A percentile compares a stretch with the other conserved stretches of the same genome.
Conservation (phyloP, 352 stramenopile genomes). For the Phytopythium kandeliae region DNA sequence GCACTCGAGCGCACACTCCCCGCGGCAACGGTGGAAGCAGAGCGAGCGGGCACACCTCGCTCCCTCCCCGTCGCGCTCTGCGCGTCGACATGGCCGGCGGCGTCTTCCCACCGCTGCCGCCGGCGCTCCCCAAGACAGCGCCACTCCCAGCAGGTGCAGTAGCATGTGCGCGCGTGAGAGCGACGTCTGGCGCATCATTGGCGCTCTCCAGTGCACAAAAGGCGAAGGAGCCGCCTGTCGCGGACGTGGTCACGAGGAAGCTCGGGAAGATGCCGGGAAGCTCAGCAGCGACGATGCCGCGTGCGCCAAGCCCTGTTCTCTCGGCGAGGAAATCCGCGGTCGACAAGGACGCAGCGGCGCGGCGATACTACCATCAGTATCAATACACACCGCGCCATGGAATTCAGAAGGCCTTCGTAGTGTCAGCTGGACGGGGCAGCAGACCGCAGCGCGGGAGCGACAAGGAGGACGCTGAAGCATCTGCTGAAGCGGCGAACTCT, state of each 20-base stretch:
- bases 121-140: constrained; percentile 1
- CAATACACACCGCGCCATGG: constrained; percentile 9
- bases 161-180: background rate
- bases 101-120: constrained; percentile 5
- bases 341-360: constrained; percentile 1
- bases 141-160: background rate
- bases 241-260: background rate
- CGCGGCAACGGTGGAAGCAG: no score
- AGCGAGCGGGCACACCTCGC: background rate
- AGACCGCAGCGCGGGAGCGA: background rate
- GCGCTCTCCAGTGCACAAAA: background rate
- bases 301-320: background rate
- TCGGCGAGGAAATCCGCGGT: background rate
- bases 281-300: background rate
- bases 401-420: constrained; percentile 2
- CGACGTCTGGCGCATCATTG: background rate
- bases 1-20: background rate
- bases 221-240: background rate
- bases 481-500: no score
- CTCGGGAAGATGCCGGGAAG: constrained; percentile 3
- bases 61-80: no score
- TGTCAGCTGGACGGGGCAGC: background rate
- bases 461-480: background rate
- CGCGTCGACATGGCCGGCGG: background rate
- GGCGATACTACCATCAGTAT: constrained; percentile 15